phyloP scores from a whole-genome alignment of 495 filamentous ascomycete genomes.

The Cairneyella variabilis region DNA sequence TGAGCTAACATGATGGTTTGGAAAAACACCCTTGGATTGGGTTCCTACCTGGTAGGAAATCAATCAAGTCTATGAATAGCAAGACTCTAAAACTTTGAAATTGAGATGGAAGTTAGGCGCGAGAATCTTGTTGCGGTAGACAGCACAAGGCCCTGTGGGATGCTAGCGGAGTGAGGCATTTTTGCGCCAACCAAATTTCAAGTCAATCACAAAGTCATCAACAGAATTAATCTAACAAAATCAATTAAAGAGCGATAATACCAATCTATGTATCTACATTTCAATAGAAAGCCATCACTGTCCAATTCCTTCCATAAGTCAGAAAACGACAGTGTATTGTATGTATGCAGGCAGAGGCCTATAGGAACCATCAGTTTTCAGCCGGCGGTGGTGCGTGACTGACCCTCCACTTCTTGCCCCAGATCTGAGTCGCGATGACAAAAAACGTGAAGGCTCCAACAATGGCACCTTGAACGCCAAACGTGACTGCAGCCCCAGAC shows the following conservation, averaged over 20 bases:
- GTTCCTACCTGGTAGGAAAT: too few species aligned
- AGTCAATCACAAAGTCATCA: background rate
- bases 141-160: too few species aligned
- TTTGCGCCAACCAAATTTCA: background rate
- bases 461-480: constrained; percentile 31
- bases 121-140: background rate
- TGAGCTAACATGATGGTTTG: too few species aligned
- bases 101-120: background rate
- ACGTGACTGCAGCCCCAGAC: constrained; percentile 25
- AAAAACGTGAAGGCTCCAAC: constrained; percentile 11
- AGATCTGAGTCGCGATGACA: constrained; percentile 7
- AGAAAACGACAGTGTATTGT: background rate
- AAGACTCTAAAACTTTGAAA: constrained; percentile 1
- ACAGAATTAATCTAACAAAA: background rate
- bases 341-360: background rate
- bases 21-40: too few species aligned
- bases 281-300: background rate
- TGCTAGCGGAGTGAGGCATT: background rate
- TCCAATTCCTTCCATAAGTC: background rate
- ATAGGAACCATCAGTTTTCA: background rate
- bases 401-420: constrained; percentile 5
- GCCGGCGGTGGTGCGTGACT: constrained; percentile 11
- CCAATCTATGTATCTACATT: background rate
- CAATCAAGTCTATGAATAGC: too few species aligned
- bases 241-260: background rate